Percentiles rank a stretch among this genome's conserved stretches.
phyloP scores from a whole-genome alignment of 2,329 filamentous ascomycete genomes.

The Chrysoporthe cubensis region DNA sequence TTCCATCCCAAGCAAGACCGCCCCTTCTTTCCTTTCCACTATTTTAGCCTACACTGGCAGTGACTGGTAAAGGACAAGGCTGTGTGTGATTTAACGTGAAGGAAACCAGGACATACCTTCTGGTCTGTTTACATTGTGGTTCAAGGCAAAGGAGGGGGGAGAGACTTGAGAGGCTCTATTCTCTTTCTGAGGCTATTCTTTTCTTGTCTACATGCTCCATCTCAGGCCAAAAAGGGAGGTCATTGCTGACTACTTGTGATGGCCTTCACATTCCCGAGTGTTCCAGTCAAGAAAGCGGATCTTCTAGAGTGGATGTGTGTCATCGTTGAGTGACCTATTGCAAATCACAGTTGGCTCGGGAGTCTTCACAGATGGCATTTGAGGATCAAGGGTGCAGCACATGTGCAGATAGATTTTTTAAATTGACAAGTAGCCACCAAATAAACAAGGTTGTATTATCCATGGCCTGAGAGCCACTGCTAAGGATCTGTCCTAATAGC shows the following conservation, averaged over 20 bases:
- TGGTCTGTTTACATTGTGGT: not conserved
- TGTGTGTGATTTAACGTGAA: too few relatives aligned
- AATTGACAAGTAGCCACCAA: not conserved
- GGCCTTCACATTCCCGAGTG: not conserved
- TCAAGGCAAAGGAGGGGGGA: not conserved
- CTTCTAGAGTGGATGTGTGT: not conserved
- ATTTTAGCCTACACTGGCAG: not conserved
- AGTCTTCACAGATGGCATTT: not conserved
- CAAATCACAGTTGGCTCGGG: not conserved
- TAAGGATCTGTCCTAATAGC: not conserved
- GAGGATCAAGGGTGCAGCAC: not conserved
- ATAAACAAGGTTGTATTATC: constrained; percentile 8
- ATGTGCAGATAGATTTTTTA: not conserved
- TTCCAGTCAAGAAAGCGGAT: not conserved
- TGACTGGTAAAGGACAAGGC: not conserved
- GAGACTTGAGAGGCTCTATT: too few relatives aligned
- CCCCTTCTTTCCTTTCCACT: not conserved
- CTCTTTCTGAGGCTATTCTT: not conserved
- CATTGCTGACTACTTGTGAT: not conserved
- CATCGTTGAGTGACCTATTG: not conserved
- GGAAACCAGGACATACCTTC: not conserved
- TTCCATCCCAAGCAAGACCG: not conserved
- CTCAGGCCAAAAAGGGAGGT: not conserved
- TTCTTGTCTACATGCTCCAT: not conserved
- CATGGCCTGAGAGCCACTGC: not conserved